A percentile compares a stretch with the other conserved stretches of the same genome.
Evolutionary conservation across 2,329 filamentous ascomycete species (phyloP).

Genomic region (Eurotiales sp.): DNA sequence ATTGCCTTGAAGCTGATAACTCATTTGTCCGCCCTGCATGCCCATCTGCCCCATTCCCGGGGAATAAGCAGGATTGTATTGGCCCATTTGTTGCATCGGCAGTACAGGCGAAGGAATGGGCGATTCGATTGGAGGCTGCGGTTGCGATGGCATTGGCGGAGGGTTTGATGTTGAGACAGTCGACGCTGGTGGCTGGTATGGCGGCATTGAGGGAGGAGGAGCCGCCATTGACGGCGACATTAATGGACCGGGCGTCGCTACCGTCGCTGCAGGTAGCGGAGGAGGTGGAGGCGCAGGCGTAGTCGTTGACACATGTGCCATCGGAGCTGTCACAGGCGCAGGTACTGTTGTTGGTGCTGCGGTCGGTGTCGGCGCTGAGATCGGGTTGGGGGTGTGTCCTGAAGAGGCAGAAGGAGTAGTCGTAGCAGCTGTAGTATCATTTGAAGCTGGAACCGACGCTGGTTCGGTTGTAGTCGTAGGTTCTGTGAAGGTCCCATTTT

Average conservation of each 20-base stretch:
- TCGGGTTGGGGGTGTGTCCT: not conserved
- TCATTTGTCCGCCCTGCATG: constrained; percentile 47
- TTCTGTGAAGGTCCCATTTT: constrained; percentile 3
- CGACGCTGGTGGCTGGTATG: constrained; percentile 21
- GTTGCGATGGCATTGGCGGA: constrained; percentile 16
- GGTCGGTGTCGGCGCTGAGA: not conserved
- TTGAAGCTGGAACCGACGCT: not conserved
- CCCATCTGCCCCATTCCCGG: constrained; percentile 29
- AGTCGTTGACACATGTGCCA: constrained; percentile 12
- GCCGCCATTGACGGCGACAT: constrained; percentile 25
- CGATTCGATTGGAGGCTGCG: constrained; percentile 47
- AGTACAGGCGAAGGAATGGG: constrained; percentile 44
- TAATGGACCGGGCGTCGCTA: constrained; percentile 21
- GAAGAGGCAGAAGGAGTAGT: constrained; percentile 1
- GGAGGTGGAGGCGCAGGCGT: constrained; percentile 26
- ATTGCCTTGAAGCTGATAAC: constrained; percentile 46
- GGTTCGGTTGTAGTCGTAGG: not conserved
- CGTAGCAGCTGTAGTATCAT: not conserved
- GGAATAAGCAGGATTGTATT: constrained; percentile 49
- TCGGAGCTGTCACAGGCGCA: constrained; percentile 13
- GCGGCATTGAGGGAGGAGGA: constrained; percentile 33
- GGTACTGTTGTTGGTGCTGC: not conserved
- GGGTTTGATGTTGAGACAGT: constrained; percentile 10
- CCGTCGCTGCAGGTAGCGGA: constrained; percentile 15
- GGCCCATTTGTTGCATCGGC: constrained; percentile 51